Evolutionary conservation across 306 rosid genomes (phyloP).

Genomic region (Canavalia ensiformis): DNA sequence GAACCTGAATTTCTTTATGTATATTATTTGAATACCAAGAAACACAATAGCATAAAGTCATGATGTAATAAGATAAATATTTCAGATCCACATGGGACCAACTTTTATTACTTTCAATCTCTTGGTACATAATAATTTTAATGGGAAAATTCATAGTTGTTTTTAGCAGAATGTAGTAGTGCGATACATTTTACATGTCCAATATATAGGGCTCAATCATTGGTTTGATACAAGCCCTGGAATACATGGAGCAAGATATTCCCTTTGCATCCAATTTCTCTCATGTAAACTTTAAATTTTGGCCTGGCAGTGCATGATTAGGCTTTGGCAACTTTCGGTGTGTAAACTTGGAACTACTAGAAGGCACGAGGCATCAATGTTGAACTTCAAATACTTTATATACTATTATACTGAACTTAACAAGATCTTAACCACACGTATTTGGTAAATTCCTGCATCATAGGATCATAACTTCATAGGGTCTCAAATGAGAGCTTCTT

Average conservation of each 20-base stretch:
- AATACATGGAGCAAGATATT: slow-evolving; percentile 49
- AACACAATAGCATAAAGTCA: neutral
- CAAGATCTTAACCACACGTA: slow-evolving; percentile 47
- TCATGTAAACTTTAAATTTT: slow-evolving; percentile 55
- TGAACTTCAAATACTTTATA: slow-evolving; percentile 33
- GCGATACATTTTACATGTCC: slow-evolving; percentile 39
- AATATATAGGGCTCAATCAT: slow-evolving; percentile 45
- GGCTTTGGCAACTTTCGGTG: slow-evolving; percentile 41
- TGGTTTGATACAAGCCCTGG: slow-evolving; percentile 49
- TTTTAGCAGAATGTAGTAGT: slow-evolving; percentile 33
- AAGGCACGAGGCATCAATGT: slow-evolving; percentile 30
- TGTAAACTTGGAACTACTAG: slow-evolving; percentile 41
- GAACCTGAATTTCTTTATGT: too few relatives aligned
- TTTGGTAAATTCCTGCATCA: slow-evolving; percentile 47
- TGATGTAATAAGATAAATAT: neutral
- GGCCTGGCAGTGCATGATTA: slow-evolving; percentile 21
- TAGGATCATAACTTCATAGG: slow-evolving; percentile 52
- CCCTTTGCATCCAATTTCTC: slow-evolving; percentile 48
- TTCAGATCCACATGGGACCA: neutral
- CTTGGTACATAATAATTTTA: slow-evolving; percentile 44
- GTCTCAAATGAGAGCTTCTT: slow-evolving; percentile 63
- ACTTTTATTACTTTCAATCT: slow-evolving; percentile 46
- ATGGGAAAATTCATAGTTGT: slow-evolving; percentile 25
- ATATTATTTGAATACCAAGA: neutral
- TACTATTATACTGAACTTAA: slow-evolving; percentile 44